Evolutionary conservation across 1,284 basidiomycete genomes (phyloP).

Genomic region (Anthracocystis panici-leucophaei): DNA sequence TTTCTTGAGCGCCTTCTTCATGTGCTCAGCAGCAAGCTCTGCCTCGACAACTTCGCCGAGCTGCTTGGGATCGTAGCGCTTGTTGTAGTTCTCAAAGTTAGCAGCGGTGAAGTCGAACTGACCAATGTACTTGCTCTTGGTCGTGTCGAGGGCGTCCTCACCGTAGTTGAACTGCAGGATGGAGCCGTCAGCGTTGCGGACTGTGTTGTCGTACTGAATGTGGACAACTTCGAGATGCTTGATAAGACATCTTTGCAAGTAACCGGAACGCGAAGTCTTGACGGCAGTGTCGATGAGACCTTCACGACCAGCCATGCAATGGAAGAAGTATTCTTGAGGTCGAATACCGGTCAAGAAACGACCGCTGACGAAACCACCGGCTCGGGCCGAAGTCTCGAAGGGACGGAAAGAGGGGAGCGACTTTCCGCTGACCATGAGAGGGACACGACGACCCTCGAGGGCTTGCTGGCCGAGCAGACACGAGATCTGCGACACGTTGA

Average conservation of each 20-base stretch:
- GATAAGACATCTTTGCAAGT: conserved; percentile 96
- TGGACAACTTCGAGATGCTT: conserved; percentile 97
- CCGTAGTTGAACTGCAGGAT: conserved; percentile 98
- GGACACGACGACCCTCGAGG: conserved; percentile 96
- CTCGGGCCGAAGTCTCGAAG: conserved; percentile 95
- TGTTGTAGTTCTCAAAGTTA: conserved; percentile 85
- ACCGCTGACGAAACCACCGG: conserved; percentile 99
- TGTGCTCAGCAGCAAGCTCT: conserved; percentile 79
- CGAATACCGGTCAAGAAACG: conserved; percentile 98
- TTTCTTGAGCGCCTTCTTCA: conserved; percentile 90
- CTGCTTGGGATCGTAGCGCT: conserved; percentile 76
- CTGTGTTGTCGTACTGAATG: conserved; percentile 97
- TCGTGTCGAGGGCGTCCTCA: conserved; percentile 95
- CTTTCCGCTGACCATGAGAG: conserved; percentile 99
- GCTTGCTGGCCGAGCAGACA: conserved; percentile 97
- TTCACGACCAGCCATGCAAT: conserved; percentile 99
- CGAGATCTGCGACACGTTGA: conserved; percentile 98
- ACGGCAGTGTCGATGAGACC: conserved; percentile 99
- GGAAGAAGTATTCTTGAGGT: conserved; percentile 99
- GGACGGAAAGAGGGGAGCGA: conserved; percentile 96
- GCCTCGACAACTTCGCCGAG: conserved; percentile 77
- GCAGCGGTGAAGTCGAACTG: conserved; percentile 93
- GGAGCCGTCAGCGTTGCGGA: conserved; percentile 92
- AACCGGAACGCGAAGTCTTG: conserved; percentile 98
- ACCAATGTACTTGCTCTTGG: conserved; percentile 76